Percentiles rank a stretch among this genome's conserved stretches.
These are phyloP conservation scores for Debaryomyces maramus DNA, from an alignment of 805 yeast species.

Conservation along the genomic window DNA sequence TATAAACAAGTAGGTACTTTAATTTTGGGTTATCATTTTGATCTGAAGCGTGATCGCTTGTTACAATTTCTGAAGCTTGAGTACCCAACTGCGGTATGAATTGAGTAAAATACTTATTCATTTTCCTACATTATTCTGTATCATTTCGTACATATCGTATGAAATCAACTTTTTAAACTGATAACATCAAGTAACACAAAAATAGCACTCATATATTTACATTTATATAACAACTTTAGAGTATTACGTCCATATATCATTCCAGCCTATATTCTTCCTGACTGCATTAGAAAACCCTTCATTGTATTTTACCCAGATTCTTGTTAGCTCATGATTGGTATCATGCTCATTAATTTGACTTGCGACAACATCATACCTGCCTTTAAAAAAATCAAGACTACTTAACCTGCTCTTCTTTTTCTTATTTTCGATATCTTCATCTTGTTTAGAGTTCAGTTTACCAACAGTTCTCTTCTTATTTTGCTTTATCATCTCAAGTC, in stretches of 20 bases:
- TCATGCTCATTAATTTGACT: conserved; percentile 25
- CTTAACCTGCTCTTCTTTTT: conserved; percentile 27
- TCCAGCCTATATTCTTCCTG: conserved; percentile 78
- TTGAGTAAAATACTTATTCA: conserved; percentile 32
- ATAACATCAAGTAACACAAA: too few relatives aligned
- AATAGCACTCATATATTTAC: too few relatives aligned
- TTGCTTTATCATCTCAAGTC: conserved; percentile 11
- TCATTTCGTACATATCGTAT: neutral
- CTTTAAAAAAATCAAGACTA: conserved; percentile 41
- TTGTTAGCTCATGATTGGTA: conserved; percentile 37
- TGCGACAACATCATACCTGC: conserved; percentile 34
- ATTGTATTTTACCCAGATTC: conserved; percentile 82
- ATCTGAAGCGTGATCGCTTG: too few relatives aligned
- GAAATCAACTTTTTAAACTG: neutral
- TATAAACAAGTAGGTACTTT: conserved; percentile 30
- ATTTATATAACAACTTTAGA: neutral
- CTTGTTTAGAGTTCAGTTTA: conserved; percentile 7
- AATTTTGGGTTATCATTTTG: conserved; percentile 10
- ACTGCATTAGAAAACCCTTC: conserved; percentile 95
- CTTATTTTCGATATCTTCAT: conserved; percentile 13
- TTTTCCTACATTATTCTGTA: conserved; percentile 8
- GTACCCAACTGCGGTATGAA: conserved; percentile 26
- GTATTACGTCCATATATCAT: conserved; percentile 51
- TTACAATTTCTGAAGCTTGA: conserved; percentile 7
- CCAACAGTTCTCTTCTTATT: conserved; percentile 10